Evolutionary conservation across 345 rosid species (phyloP), one percentile per base, ranked within the genome.

Genomic region (Cochlearia excelsa): DNA sequence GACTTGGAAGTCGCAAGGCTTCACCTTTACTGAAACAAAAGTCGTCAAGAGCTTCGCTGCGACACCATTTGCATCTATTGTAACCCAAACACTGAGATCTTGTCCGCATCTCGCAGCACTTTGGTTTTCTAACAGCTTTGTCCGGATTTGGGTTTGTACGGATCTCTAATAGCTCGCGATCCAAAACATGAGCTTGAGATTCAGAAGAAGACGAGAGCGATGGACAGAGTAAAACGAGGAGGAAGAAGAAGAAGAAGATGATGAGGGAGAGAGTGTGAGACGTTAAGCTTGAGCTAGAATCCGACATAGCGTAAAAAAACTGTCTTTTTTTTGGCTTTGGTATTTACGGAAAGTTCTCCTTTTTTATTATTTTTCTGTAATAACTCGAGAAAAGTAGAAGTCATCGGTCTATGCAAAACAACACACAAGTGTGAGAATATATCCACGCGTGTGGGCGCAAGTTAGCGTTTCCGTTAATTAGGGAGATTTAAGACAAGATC

Each of bases 61-160:
- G 75, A 70, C 96, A 88, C 96, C 96, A 88, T 23, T 75, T 75
- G 68, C 96, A 81, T 44, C 63, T 71, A n/a, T 84, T 83, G 69
- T 67, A 67, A 66, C 67, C 74, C 1, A 57, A 52, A 69, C 96
- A 88, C 47, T 73, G 90, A 67, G 86, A 77, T 81, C 80, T 75
- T 5, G 85, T 78, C 8, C 61, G 69, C 79, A 83, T 75, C 50
- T 73, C 77, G 49, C 73, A 56, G 74, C 96, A 88, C 35, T 70
- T 80, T 5, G 76, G 75, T 69, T 77, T 76, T 74, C 71, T 81
- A 23, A n/a, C 64, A 58, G 7, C 54, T 51, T 61, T 72, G 6
- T 7, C 42, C 54, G 2, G 28, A 54, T 54, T 72, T 43, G 67
- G 58, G 48, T 28, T 54, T 8, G 38, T 34, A 38, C 31, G 67